Conservation (phyloP, 2,329 filamentous ascomycete genomes). For the Parastagonospora avenae region DNA sequence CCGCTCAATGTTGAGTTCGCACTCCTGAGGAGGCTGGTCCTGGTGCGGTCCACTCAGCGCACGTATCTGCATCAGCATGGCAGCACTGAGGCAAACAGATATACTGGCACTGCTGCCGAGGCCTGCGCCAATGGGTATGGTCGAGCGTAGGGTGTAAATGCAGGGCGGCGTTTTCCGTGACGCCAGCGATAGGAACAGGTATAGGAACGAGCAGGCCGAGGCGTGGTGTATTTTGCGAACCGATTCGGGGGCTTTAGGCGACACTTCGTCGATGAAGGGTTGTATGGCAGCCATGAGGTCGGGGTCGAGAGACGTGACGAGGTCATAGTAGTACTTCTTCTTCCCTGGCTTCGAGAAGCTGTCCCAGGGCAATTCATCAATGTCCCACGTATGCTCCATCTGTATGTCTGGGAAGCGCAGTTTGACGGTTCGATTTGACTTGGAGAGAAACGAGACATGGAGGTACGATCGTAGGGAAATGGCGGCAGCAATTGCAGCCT, state of each 20-base stretch:
- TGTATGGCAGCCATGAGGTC: conserved; percentile 81
- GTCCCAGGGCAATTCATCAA: conserved; percentile 87
- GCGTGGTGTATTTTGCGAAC: conserved; percentile 82
- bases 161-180: conserved; percentile 78
- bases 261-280: conserved; percentile 77
- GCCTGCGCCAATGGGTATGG: conserved; percentile 89
- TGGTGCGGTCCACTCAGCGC: conserved; percentile 88
- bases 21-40: conserved; percentile 86
- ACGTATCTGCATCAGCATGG: conserved; percentile 84
- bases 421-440: conserved; percentile 85
- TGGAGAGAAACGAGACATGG: conserved; percentile 90
- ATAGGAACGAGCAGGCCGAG: conserved; percentile 86
- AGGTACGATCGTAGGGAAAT: conserved; percentile 96
- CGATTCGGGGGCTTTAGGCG: conserved; percentile 67
- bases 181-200: conserved; percentile 87
- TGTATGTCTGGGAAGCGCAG: conserved; percentile 91
- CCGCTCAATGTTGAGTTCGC: conserved; percentile 86
- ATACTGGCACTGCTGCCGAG: conserved; percentile 95
- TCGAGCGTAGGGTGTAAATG: conserved; percentile 89
- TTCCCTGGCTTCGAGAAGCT: conserved; percentile 79
- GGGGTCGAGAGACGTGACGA: conserved; percentile 76
- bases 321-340: conserved; percentile 94
- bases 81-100: conserved; percentile 83
- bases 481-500: conserved; percentile 91
- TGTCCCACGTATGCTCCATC: conserved; percentile 90